phyloP scores from a whole-genome alignment of 805 yeast genomes.

The Pichia insulana region DNA sequence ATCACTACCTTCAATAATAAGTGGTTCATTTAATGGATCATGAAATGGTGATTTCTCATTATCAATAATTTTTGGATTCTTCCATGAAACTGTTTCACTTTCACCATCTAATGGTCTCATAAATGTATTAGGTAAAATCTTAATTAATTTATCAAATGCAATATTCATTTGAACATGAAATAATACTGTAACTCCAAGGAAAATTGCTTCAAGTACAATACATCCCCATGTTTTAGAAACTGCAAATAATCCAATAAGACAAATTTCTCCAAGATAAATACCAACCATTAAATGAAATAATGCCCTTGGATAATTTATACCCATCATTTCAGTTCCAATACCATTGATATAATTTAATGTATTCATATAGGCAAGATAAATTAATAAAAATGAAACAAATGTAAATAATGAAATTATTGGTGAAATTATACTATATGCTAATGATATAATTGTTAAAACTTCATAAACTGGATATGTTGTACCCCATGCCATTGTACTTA shows the following conservation, averaged over 20 bases:
- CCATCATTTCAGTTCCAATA: constrained; percentile 68
- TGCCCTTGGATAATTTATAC: constrained; percentile 81
- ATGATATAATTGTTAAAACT: constrained; percentile 57
- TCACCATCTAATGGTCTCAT: constrained; percentile 74
- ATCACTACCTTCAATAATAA: constrained; percentile 61
- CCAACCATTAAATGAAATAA: constrained; percentile 84
- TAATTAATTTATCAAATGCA: constrained; percentile 58
- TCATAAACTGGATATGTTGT: constrained; percentile 70
- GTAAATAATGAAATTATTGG: constrained; percentile 78
- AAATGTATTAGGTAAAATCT: constrained; percentile 56
- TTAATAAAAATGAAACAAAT: constrained; percentile 55
- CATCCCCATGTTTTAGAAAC: constrained; percentile 97
- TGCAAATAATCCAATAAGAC: constrained; percentile 76
- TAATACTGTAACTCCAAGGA: constrained; percentile 57
- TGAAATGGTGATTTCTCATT: background rate
- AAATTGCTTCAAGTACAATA: constrained; percentile 61
- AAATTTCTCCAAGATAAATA: constrained; percentile 76
- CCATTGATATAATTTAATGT: constrained; percentile 63
- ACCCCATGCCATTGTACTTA: constrained; percentile 59
- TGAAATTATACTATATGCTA: constrained; percentile 65
- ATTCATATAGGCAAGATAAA: constrained; percentile 73
- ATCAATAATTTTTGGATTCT: background rate
- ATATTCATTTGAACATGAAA: constrained; percentile 53
- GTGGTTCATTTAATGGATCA: constrained; percentile 34
- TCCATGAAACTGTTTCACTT: constrained; percentile 52